Base-by-base conservation (phyloP, 768 basidiomycete genomes). In the Rhizopogon vesiculosus region DNA sequence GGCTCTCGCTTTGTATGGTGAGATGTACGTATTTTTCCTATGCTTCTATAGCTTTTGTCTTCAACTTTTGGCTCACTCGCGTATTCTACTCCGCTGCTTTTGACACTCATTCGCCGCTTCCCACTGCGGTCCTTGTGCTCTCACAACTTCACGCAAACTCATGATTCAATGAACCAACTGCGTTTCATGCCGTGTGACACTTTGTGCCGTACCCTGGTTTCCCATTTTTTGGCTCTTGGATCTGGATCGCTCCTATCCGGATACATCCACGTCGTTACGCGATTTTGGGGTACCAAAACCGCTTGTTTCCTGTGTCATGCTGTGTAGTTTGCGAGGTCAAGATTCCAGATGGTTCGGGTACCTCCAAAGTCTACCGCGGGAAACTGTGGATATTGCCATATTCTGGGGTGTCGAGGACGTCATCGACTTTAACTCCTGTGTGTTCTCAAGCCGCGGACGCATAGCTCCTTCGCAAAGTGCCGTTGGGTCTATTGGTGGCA, bases 261-360 rank as follows among this genome's bases (percentile, higher is more conserved):
- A 49, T 49, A 38, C 12, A 33, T 10, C 15, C 33, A 35, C 28
- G 18, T 29, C 13, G 29, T 35, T 48, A 35, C 18, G 18, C 48
- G 35, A 49, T 19, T 8, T 38, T 49, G 35, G 33, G 48, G 19
- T 35, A 25, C 35, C 19, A 15, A 38, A 25, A 9, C 15, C 15
- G 33, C 46, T 22, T 49, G 8, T 25, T 49, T 38, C 15, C 2
- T 33, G n/a, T 46, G 10, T 31, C 31, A 48, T 48, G 33, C 31
- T 62, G 53, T 56, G 59, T 58, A 89, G 87, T 55, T 63, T 83
- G 46, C 72, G 66, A 53, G 81, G 79, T 38, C 43, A 65, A 45
- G 51, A 54, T 25, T 89, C 88, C 8, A 73, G 72, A 42, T 91
- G 87, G 86, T 75, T 68, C 60, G 81, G 78, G 44, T 91, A 90